Conservation (phyloP, 2,329 filamentous ascomycete species). For the Scedosporium apiospermum region DNA sequence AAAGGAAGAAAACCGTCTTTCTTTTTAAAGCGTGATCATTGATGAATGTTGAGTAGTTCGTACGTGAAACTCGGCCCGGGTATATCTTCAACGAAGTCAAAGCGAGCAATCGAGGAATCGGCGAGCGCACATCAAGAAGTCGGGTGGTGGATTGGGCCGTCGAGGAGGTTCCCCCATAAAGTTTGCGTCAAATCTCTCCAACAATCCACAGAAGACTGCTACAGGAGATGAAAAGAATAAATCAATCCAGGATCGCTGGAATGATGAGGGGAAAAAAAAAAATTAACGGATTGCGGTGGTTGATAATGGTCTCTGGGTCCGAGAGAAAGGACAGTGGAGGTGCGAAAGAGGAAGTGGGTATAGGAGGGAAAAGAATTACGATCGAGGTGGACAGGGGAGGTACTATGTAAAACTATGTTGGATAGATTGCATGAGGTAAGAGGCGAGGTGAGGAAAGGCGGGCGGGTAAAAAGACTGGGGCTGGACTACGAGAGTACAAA, state of each 20-base stretch:
- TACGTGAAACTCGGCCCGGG: not conserved
- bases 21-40: not conserved
- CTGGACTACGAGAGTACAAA: not conserved
- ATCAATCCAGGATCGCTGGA: not conserved
- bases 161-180: not conserved
- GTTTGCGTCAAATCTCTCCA: not conserved
- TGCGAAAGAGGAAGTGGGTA: constrained; percentile 2
- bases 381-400: not conserved
- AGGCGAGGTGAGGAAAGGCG: not conserved
- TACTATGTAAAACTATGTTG: constrained; percentile 1
- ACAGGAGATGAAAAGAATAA: not conserved
- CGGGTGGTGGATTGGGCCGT: not conserved
- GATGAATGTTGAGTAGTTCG: not conserved
- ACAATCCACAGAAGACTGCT: not conserved
- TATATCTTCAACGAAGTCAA: constrained; percentile 1
- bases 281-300: not conserved
- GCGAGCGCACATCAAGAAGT: not conserved
- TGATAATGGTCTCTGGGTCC: not conserved
- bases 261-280: not conserved
- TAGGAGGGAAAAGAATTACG: constrained; percentile 1
- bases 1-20: not conserved
- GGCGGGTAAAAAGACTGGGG: constrained; percentile 3
- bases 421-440: not conserved
- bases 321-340: not conserved
- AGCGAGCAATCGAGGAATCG: not conserved